phyloP scores from a whole-genome alignment of 805 yeast species.

The Yamadazyma akitaensis region DNA sequence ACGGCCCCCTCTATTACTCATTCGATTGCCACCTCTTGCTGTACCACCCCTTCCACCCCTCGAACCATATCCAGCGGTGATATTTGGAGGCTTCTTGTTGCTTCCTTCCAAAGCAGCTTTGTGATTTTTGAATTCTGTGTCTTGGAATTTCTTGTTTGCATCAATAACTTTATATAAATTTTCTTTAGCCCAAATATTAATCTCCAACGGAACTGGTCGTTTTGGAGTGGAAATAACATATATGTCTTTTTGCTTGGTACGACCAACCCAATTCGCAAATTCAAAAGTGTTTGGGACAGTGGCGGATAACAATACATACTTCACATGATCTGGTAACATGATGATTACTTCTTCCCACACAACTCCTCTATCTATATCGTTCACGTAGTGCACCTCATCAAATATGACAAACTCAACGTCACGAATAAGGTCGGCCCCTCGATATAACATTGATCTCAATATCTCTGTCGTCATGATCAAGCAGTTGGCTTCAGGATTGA shows the following conservation, averaged over 20 bases:
- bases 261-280: constrained; percentile 97
- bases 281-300: constrained; percentile 98
- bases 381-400: constrained; percentile 97
- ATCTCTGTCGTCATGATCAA: constrained; percentile 98
- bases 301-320: constrained; percentile 86
- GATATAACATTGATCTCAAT: constrained; percentile 87
- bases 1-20: constrained; percentile 33
- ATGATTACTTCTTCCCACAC: constrained; percentile 99
- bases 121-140: constrained; percentile 60
- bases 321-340: constrained; percentile 95
- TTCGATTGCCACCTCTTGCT: constrained; percentile 44
- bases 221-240: constrained; percentile 95
- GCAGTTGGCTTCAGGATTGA: constrained; percentile 94
- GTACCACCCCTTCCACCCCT: constrained; percentile 43
- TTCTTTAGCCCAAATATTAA: constrained; percentile 79
- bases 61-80: constrained; percentile 37
- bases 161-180: constrained; percentile 71
- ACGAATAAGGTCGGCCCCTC: constrained; percentile 94
- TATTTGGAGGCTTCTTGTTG: constrained; percentile 33
- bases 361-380: constrained; percentile 95
- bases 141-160: constrained; percentile 66
- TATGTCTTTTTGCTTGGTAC: constrained; percentile 93
- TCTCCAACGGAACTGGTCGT: constrained; percentile 94
- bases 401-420: constrained; percentile 97
- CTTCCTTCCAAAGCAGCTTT: constrained; percentile 46